Evolutionary conservation across 2,329 filamentous ascomycete genomes (phyloP), one percentile per base, ranked within the genome.

Genomic region (Nothophaeocryptopus gaeumannii): DNA sequence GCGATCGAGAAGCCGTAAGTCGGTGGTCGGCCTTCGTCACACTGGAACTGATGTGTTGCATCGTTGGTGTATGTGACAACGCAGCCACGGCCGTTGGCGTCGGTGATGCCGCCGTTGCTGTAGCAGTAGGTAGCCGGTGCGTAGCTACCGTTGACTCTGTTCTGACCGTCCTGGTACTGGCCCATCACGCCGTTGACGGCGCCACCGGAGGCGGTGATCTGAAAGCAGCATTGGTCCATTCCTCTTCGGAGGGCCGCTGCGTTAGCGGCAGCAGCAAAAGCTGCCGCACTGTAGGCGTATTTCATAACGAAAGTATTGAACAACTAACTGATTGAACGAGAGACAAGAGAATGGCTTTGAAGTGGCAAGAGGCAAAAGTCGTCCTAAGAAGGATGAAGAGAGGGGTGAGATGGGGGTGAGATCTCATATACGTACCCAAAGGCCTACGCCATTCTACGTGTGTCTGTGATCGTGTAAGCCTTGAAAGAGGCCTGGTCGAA

Each of bases 51-150:
- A 29, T 54, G 54, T 11, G 53, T 52, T 3, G 45, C 53, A 29
- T 55, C 53, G 45, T 55, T 50, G 33, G 37, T 42, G 33, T 34
- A 35, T 26, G 53, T 55, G 15, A 55, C 53, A 10, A 55, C 26
- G 62, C 84, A 86, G 31, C 39, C 33, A 16, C 40, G 47, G 5
- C 47, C 47, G 8, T 34, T 34, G 7, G 37, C 43, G 33, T 56
- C 50, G 10, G 46, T 45, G 33, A 56, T 51, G 5, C 47, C 45
- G 45, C 50, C 54, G 34, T 56, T 53, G 33, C 32, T 43, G 40
- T 50, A 45, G 45, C 53, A 53, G 52, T 55, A 55, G 3, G 51
- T 55, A 16, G 49, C 52, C 7, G 52, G 45, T 5, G 55, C 15
- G 35, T 53, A 53, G 39, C 41, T 46, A n/a, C 50, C 54, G 15